phyloP scores from a whole-genome alignment of 352 stramenopile genomes.

The Globisporangium recalcitrans region DNA sequence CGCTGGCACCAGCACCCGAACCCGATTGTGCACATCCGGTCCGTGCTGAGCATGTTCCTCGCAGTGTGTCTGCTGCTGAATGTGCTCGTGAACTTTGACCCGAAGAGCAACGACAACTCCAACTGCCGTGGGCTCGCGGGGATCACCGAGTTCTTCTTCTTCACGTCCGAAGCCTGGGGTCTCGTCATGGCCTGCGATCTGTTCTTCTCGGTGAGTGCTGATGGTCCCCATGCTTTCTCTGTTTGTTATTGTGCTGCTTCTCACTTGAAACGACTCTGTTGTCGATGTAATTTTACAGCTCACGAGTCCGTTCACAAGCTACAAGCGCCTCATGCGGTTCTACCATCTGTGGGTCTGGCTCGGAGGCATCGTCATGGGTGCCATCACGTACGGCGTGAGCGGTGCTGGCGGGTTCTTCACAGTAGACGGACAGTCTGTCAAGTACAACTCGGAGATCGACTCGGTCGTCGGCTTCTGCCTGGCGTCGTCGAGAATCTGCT shows the following conservation, averaged over 20 bases:
- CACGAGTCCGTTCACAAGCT: conserved; percentile 86
- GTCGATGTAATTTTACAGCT: conserved; percentile 26
- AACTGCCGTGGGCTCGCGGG: conserved; percentile 70
- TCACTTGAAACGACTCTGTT: not conserved
- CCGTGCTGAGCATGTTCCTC: conserved; percentile 82
- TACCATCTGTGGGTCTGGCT: conserved; percentile 86
- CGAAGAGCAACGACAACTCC: conserved; percentile 30
- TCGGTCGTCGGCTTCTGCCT: conserved; percentile 78
- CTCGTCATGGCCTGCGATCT: conserved; percentile 87
- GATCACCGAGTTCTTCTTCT: conserved; percentile 89
- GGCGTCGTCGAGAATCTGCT: conserved; percentile 78
- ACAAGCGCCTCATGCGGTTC: conserved; percentile 87
- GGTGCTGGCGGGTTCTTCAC: conserved; percentile 82
- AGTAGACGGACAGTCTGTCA: conserved; percentile 79
- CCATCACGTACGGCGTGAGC: conserved; percentile 63
- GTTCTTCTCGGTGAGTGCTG: conserved; percentile 62
- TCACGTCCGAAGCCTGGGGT: conserved; percentile 80
- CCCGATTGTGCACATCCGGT: conserved; percentile 84
- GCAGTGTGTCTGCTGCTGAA: conserved; percentile 81
- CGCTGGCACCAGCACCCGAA: conserved; percentile 88
- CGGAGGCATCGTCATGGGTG: conserved; percentile 72
- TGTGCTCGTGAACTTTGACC: conserved; percentile 74
- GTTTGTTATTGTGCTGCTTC: not conserved
- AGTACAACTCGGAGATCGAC: conserved; percentile 58
- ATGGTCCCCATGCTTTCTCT: not conserved